Percentiles rank a stretch among this genome's conserved stretches.
phyloP scores from a whole-genome alignment of 768 basidiomycete genomes.

The Lyophyllum shimeji region DNA sequence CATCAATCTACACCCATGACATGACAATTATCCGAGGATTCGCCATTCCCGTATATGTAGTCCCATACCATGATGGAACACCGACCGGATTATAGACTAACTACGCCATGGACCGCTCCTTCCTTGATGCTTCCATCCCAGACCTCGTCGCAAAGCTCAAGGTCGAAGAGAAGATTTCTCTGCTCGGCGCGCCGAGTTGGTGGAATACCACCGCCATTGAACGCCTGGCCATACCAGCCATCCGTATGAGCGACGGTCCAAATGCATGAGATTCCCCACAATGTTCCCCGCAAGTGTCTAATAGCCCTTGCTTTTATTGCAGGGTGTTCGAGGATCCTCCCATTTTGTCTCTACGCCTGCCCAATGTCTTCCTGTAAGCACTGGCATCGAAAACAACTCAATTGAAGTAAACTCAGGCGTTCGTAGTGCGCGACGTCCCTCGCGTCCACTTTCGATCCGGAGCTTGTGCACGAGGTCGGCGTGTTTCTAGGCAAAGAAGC shows the following conservation, averaged over 20 bases:
- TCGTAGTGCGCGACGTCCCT: conserved; percentile 62
- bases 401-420: background rate
- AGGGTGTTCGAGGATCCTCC: conserved; percentile 69
- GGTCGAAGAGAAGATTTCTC: conserved; percentile 61
- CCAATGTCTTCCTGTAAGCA: conserved; percentile 60
- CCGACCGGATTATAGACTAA: background rate
- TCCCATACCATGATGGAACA: background rate
- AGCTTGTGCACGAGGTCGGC: conserved; percentile 55
- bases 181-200: conserved; percentile 67
- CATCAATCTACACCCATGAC: background rate
- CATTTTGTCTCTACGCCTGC: conserved; percentile 66
- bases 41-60: conserved; percentile 3
- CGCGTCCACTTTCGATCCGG: conserved; percentile 67
- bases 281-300: background rate
- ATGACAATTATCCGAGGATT: conserved; percentile 9
- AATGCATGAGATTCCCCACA: conserved; percentile 36
- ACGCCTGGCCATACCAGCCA: conserved; percentile 60
- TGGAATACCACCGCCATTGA: conserved; percentile 65
- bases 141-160: conserved; percentile 53
- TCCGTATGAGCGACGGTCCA: conserved; percentile 74
- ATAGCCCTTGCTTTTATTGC: conserved; percentile 1
- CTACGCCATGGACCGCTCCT: conserved; percentile 34
- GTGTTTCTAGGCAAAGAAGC: conserved; percentile 62
- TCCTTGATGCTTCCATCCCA: conserved; percentile 53
- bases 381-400: background rate